Conservation (phyloP, 306 rosid genomes). For the Glycine tomentella region DNA sequence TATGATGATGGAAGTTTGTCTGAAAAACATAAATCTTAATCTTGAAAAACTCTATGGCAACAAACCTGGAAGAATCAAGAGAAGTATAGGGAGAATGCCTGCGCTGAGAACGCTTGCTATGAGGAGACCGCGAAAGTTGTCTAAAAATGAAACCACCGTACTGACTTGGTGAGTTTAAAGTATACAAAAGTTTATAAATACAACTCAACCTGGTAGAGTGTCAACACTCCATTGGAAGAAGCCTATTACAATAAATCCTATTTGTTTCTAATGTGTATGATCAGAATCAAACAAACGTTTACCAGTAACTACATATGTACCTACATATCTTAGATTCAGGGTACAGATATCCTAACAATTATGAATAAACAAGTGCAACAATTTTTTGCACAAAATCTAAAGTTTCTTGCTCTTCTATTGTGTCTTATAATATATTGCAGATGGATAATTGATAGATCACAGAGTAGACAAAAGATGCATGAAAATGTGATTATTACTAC, state of each 20-base stretch:
- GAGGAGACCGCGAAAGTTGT: constrained; percentile 99
- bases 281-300: constrained; percentile 16
- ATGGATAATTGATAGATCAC: constrained; percentile 9
- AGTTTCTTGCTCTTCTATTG: constrained; percentile 23
- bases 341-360: constrained; percentile 39
- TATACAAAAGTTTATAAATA: constrained; percentile 55
- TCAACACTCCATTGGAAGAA: constrained; percentile 57
- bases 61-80: constrained; percentile 92
- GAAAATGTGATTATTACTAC: neutral
- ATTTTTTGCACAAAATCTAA: constrained; percentile 17
- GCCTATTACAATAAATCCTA: constrained; percentile 46
- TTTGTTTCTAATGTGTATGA: constrained; percentile 46
- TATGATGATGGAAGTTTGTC: constrained; percentile 68
- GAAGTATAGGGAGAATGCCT: constrained; percentile 99
- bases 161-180: constrained; percentile 83
- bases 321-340: constrained; percentile 23
- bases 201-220: constrained; percentile 69
- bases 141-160: constrained; percentile 98
- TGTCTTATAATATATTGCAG: constrained; percentile 9
- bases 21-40: constrained; percentile 71
- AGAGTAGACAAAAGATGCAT: constrained; percentile 29
- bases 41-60: constrained; percentile 54
- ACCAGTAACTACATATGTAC: constrained; percentile 42
- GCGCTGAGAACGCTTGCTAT: constrained; percentile 99
- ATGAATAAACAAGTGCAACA: constrained; percentile 25